Evolutionary conservation across 2,329 filamentous ascomycete genomes (phyloP), one percentile per base, ranked within the genome.

Genomic region (Epichloe festucae): DNA sequence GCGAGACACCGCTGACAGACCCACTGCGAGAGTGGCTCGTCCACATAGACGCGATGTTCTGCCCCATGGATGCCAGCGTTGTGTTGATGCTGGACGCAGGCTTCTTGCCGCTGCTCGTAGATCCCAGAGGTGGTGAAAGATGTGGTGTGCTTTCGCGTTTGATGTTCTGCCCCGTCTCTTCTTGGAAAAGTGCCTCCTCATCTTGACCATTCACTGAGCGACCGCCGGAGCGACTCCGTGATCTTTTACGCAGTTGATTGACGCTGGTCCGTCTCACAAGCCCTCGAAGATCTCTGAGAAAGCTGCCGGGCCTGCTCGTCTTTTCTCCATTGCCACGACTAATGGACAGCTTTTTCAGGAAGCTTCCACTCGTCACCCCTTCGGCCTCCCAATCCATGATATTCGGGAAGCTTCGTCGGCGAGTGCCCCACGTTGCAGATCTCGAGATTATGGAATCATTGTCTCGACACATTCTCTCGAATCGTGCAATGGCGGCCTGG

Each of bases 341-440:
- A 56, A 83, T 70, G 7, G 75, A 78, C 43, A 79, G 68, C 62
- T 78, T 81, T 60, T 84, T 86, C 41, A 85, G 65, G 40, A 87
- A 73, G 53, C 75, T 81, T 23, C 81, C 79, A 51, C 76, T 76
- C 8, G 72, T 73, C 43, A 84, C 68, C 17, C 75, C 79, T 39
- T 84, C 63, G 12, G 64, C 56, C n/a, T n/a, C n/a, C n/a, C n/a
- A n/a, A 21, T 71, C 81, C 5, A 71, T 56, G 51, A 75, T 59
- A 57, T 76, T 81, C 2, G 82, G 79, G 47, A 85, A 70, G 62
- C 83, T 84, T 52, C 78, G 76, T 42, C 82, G 77, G 6, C 79
- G 75, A 2, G 84, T 88, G 15, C 84, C 84, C 73, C 84, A 82
- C 0, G 84, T 88, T 17, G 84, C 84, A 14, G 81, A 76, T 55